Evolutionary conservation across 805 yeast species (phyloP).

Genomic region (Lachancea waltii): DNA sequence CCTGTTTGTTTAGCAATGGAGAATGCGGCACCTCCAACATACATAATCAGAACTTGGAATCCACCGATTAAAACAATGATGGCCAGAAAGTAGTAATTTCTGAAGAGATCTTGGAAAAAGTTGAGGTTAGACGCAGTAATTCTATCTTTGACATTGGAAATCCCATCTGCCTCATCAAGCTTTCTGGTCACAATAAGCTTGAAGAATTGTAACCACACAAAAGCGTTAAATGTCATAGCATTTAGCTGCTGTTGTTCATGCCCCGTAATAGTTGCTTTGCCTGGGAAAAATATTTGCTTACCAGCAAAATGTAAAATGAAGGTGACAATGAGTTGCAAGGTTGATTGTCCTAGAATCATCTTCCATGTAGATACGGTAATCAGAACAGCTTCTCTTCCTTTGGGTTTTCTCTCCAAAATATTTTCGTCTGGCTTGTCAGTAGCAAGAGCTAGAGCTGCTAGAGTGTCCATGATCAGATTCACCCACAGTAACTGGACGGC

Average conservation of each 20-base stretch:
- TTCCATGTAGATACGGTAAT: conserved; percentile 96
- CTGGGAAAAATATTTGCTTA: conserved; percentile 44
- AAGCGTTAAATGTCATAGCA: conserved; percentile 89
- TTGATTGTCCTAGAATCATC: conserved; percentile 87
- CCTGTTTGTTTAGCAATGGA: conserved; percentile 73
- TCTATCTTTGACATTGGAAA: conserved; percentile 50
- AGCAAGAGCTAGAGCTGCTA: conserved; percentile 95
- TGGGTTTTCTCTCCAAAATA: conserved; percentile 74
- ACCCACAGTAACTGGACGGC: conserved; percentile 98
- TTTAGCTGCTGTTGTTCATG: conserved; percentile 54
- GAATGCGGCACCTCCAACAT: conserved; percentile 95
- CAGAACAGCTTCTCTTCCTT: conserved; percentile 69
- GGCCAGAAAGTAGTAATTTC: conserved; percentile 73
- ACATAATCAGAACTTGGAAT: conserved; percentile 85
- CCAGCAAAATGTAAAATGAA: conserved; percentile 81
- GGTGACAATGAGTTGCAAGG: conserved; percentile 72
- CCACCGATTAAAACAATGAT: conserved; percentile 74
- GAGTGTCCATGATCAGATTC: conserved; percentile 94
- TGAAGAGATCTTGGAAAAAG: conserved; percentile 72
- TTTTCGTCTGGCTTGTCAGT: conserved; percentile 92
- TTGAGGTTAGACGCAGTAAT: conserved; percentile 61
- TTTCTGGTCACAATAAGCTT: conserved; percentile 87
- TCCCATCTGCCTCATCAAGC: conserved; percentile 78
- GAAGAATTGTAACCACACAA: conserved; percentile 97
- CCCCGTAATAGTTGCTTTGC: conserved; percentile 23